A percentile compares a stretch with the other conserved stretches of the same genome.
These are phyloP conservation scores for Monilinia polystroma DNA, from an alignment of 2,329 filamentous ascomycete genomes.

Conservation along the genomic window DNA sequence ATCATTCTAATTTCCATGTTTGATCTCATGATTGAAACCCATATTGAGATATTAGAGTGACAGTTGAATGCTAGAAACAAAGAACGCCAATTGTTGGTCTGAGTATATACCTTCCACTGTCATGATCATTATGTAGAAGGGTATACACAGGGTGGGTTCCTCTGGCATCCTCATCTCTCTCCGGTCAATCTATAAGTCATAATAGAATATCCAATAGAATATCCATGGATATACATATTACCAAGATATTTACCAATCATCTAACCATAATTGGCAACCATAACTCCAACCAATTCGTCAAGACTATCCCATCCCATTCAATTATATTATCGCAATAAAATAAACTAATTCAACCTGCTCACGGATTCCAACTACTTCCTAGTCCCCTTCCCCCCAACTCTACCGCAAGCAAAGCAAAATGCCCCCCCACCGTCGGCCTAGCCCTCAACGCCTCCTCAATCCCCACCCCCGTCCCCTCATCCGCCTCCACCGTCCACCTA, in stretches of 20 bases:
- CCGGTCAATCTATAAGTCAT: too few relatives aligned
- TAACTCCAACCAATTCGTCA: neutral
- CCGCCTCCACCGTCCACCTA: neutral
- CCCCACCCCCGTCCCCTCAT: neutral
- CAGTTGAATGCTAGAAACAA: too few relatives aligned
- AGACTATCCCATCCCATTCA: neutral
- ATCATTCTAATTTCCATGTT: neutral
- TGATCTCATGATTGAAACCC: neutral
- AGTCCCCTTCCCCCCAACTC: constrained; percentile 5
- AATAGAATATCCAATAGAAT: too few relatives aligned
- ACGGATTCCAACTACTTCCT: constrained; percentile 1
- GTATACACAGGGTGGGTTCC: neutral
- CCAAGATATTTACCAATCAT: neutral
- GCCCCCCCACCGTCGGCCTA: constrained; percentile 72
- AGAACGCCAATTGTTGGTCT: too few relatives aligned
- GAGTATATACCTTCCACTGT: neutral
- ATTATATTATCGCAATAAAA: neutral
- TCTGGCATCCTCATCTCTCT: too few relatives aligned
- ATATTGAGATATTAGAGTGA: too few relatives aligned
- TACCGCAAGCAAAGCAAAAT: constrained; percentile 70
- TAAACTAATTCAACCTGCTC: neutral
- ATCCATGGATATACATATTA: neutral
- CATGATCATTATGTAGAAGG: neutral
- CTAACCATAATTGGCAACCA: too few relatives aligned
- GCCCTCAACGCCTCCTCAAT: constrained; percentile 58